A percentile compares a stretch with the other conserved stretches of the same genome.
phyloP scores from a whole-genome alignment of 2,329 filamentous ascomycete genomes.

The Aureobasidium sp. region DNA sequence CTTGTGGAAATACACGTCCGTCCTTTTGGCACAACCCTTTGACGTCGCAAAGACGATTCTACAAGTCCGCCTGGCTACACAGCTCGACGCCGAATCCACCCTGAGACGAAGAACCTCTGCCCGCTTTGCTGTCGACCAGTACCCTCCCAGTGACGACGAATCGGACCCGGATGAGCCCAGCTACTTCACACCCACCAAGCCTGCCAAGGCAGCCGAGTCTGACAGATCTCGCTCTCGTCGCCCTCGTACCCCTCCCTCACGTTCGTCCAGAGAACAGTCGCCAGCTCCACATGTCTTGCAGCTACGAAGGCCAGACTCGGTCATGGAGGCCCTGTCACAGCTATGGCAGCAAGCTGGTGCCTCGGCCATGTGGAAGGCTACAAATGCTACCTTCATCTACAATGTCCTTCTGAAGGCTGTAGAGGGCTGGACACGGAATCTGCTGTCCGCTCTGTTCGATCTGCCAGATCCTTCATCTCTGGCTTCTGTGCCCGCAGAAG shows the following conservation, averaged over 20 bases:
- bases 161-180: constrained; percentile 63
- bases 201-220: constrained; percentile 31
- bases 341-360: constrained; percentile 84
- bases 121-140: constrained; percentile 7
- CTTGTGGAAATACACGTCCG: constrained; percentile 84
- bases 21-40: constrained; percentile 88
- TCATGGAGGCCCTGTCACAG: constrained; percentile 79
- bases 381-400: constrained; percentile 89
- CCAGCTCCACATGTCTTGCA: constrained; percentile 53
- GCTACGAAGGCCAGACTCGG: constrained; percentile 68
- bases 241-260: constrained; percentile 38
- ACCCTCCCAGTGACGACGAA: constrained; percentile 49
- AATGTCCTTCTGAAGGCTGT: constrained; percentile 76
- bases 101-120: not conserved
- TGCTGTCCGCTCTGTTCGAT: constrained; percentile 85
- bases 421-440: constrained; percentile 85
- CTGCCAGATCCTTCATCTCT: constrained; percentile 71
- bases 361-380: constrained; percentile 90
- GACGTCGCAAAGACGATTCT: constrained; percentile 93
- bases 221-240: constrained; percentile 27
- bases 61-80: constrained; percentile 58
- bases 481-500: constrained; percentile 45
- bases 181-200: constrained; percentile 73
- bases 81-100: constrained; percentile 7
- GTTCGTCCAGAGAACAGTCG: constrained; percentile 34